phyloP scores from a whole-genome alignment of 805 yeast species.

The Blastobotrys chiropterorum region DNA sequence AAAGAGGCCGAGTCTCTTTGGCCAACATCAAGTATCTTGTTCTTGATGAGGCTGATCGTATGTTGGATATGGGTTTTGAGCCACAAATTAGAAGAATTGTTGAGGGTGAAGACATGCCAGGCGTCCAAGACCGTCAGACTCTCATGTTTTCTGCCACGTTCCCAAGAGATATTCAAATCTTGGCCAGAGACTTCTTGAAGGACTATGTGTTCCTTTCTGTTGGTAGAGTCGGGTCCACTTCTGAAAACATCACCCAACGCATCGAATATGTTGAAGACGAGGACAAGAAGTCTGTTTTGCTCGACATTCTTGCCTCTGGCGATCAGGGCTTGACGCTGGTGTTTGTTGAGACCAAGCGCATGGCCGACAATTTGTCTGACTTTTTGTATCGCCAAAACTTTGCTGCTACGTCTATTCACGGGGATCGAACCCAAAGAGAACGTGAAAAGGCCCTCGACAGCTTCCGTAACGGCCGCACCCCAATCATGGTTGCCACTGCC shows the following conservation, averaged over 20 bases:
- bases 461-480: constrained; percentile 87
- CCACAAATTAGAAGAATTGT: constrained; percentile 98
- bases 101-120: constrained; percentile 97
- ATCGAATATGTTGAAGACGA: constrained; percentile 86
- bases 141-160: constrained; percentile 98
- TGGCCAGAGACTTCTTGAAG: constrained; percentile 95
- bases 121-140: constrained; percentile 85
- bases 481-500: constrained; percentile 96
- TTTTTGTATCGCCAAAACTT: constrained; percentile 81
- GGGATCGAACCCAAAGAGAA: constrained; percentile 97
- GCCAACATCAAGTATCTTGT: constrained; percentile 88
- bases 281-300: constrained; percentile 84
- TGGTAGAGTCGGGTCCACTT: constrained; percentile 98
- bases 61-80: constrained; percentile 99
- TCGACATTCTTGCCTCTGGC: constrained; percentile 76
- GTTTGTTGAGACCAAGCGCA: constrained; percentile 96
- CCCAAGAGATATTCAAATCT: constrained; percentile 95
- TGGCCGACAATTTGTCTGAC: constrained; percentile 95
- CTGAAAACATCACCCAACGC: constrained; percentile 96
- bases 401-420: constrained; percentile 98
- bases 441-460: constrained; percentile 96
- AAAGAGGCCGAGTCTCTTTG: constrained; percentile 89
- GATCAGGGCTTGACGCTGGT: constrained; percentile 84
- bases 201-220: constrained; percentile 94
- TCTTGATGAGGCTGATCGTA: constrained; percentile 98